Conservation (phyloP, 176 grass and related monocot species). For the Triticum aestivum region IWGSC_CS_RefSeq_v2.1 NC_057803.1:73984442-73984941, state of each 20-base stretch:
- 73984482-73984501: slow-evolving; percentile 72
- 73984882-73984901: no score
- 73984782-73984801: no score
- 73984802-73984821: no score
- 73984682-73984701: not conserved
- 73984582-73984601: slow-evolving; percentile 34
- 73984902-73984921: no score
- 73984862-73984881: no score
- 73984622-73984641: slow-evolving; percentile 31
- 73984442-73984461: slow-evolving; percentile 62
- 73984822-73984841: no score
- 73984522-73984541: slow-evolving; percentile 69
- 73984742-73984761: no score
- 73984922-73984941: no score
- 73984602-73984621: slow-evolving; percentile 32
- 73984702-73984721: not conserved
- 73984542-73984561: slow-evolving; percentile 76
- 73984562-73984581: slow-evolving; percentile 33
- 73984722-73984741: no score
- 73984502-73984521: slow-evolving; percentile 59
- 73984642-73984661: slow-evolving; percentile 29
- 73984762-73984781: no score
- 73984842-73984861: no score
- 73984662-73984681: not conserved
- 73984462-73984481: slow-evolving; percentile 60